Conservation (phyloP, 345 rosid species). For the Fremontodendron californicum region DNA sequence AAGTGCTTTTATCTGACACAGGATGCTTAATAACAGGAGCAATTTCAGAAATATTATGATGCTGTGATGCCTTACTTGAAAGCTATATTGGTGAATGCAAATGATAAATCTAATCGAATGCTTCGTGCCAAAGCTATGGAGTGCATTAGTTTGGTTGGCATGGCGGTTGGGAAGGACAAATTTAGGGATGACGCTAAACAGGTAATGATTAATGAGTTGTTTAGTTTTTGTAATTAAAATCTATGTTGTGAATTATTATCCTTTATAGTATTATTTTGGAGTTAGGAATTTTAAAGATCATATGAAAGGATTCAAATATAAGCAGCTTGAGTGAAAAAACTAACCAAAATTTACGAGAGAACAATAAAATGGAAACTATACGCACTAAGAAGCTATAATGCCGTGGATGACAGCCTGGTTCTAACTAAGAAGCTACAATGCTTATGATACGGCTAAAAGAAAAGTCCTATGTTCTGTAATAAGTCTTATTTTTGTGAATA, state of each 20-base stretch:
- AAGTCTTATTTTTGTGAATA: not conserved
- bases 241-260: not conserved
- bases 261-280: not conserved
- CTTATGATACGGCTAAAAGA: no score
- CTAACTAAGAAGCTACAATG: no score
- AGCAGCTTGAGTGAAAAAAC: not conserved
- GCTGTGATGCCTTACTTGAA: conserved; percentile 59
- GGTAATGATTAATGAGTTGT: conserved; percentile 28
- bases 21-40: conserved; percentile 38
- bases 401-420: not conserved
- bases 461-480: not conserved
- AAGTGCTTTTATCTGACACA: conserved; percentile 4
- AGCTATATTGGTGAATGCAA: conserved; percentile 52
- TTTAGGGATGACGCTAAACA: conserved; percentile 68
- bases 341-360: no score
- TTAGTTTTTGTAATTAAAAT: not conserved
- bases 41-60: conserved; percentile 57
- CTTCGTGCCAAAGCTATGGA: conserved; percentile 79
- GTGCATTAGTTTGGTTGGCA: conserved; percentile 72
- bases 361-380: no score
- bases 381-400: not conserved
- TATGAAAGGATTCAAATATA: not conserved
- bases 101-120: conserved; percentile 62
- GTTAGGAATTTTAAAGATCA: not conserved
- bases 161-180: conserved; percentile 79